A percentile compares a stretch with the other conserved stretches of the same genome.
Evolutionary conservation across 345 rosid genomes (phyloP).

Genomic region (Barbarea vulgaris): DNA sequence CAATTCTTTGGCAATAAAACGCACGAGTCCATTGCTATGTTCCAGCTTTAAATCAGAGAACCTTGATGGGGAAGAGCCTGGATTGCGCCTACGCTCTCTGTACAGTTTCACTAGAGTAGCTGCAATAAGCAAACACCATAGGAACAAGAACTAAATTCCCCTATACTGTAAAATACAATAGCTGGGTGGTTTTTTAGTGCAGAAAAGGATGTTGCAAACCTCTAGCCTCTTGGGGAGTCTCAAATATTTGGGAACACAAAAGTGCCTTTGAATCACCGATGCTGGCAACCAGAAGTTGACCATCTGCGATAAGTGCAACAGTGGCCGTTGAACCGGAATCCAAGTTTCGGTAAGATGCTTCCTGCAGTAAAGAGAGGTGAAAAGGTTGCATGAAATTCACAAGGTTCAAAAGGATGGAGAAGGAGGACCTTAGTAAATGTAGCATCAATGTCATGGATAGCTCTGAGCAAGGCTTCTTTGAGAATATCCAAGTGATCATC

Average conservation of each 20-base stretch:
- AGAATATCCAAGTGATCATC: slow-evolving; percentile 73
- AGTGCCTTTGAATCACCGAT: slow-evolving; percentile 97
- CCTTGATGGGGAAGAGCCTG: slow-evolving; percentile 50
- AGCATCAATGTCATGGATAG: slow-evolving; percentile 80
- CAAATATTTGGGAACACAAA: slow-evolving; percentile 76
- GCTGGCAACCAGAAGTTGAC: slow-evolving; percentile 77
- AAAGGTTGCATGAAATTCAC: neutral
- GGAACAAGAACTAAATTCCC: neutral
- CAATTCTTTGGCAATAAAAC: slow-evolving; percentile 66
- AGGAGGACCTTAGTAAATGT: slow-evolving; percentile 63
- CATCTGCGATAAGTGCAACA: slow-evolving; percentile 68
- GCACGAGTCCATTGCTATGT: slow-evolving; percentile 52
- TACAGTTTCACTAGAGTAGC: slow-evolving; percentile 73
- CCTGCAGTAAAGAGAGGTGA: slow-evolving; percentile 28
- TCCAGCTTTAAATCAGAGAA: slow-evolving; percentile 48
- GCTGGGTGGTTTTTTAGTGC: neutral
- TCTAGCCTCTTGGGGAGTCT: slow-evolving; percentile 77
- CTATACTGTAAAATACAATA: neutral
- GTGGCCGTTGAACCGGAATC: slow-evolving; percentile 85
- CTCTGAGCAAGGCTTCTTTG: slow-evolving; percentile 83
- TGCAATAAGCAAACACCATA: slow-evolving; percentile 46
- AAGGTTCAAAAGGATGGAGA: neutral
- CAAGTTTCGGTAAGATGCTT: slow-evolving; percentile 63
- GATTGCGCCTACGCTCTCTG: slow-evolving; percentile 63
- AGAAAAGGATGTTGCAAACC: slow-evolving; percentile 45